Evolutionary conservation across 495 filamentous ascomycete species (phyloP), one percentile per base, ranked within the genome.

Genomic region (Terfezia claveryi): DNA sequence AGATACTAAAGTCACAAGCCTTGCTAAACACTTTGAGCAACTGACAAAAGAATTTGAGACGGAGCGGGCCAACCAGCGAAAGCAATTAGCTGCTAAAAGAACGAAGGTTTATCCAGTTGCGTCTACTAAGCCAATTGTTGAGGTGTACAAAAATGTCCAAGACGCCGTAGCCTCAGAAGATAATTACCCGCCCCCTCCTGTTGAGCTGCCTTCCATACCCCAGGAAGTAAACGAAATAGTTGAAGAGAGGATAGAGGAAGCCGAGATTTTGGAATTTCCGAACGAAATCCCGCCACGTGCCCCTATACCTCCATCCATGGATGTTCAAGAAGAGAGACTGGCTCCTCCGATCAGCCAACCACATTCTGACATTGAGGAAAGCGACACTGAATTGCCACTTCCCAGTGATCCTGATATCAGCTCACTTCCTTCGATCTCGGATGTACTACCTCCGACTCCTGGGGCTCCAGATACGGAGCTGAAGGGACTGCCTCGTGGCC

Each of bases 1-100:
- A 49, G 79, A 82, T 52, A 74, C 80, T 1, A 83, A 82, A 52
- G 92, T 99, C 1, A 87, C 85, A 6, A 85, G 77, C 6, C 74
- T 96, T 36, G 87, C 92, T 12, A 87, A 85, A 62, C 92, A 96
- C 66, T 95, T 96, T 62, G 92, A 99, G 66, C 87, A 95, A 63
- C 68, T 99, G 37, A 93, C 86, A 56, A 82, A 88, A 7, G 92
- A 99, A 60, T 96, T 98, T 59, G 88, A 99, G 62, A 92, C 87
- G 64, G 89, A 96, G 70, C 74, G 92, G 38, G 75, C 88, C 51
- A 82, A 82, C 55, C 88, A 99, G 62, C 77, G 82, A 63, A 79
- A 80, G 51, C 82, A 87, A 61, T 75, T 85, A 56, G 83, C 83
- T 49, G 82, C 84, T n/a, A 85, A 80, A 60, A 81, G 80, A 62